These are phyloP conservation scores for Fusarium nematophilum DNA, from an alignment of 2,329 filamentous ascomycete species.

Conservation along the genomic window DNA sequence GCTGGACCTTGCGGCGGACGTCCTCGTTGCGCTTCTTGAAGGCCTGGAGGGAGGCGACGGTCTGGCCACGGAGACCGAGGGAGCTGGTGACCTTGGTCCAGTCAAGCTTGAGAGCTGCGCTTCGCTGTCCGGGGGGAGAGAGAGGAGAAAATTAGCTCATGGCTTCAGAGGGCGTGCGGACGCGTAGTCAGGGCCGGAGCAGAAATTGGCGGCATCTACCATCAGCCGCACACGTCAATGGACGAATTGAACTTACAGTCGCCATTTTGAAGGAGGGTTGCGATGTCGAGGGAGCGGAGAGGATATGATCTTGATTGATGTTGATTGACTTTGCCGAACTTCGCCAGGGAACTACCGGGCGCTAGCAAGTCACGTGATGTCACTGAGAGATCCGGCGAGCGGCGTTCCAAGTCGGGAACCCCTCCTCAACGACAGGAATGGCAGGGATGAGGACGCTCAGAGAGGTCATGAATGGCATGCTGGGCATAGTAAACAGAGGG, in stretches of 20 bases:
- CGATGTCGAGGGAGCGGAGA: slow-evolving; percentile 60
- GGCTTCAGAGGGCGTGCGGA: slow-evolving; percentile 32
- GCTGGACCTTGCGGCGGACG: slow-evolving; percentile 90
- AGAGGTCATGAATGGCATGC: too few species aligned
- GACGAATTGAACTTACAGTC: slow-evolving; percentile 67
- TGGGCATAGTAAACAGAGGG: too few species aligned
- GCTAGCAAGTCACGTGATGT: slow-evolving; percentile 49
- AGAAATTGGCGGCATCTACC: slow-evolving; percentile 28
- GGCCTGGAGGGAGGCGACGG: slow-evolving; percentile 86
- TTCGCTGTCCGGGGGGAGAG: slow-evolving; percentile 73
- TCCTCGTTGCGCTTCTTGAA: slow-evolving; percentile 99
- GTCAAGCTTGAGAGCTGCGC: slow-evolving; percentile 99
- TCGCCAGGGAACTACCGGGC: slow-evolving; percentile 48
- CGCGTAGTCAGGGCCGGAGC: slow-evolving; percentile 20
- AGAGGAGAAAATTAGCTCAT: slow-evolving; percentile 67
- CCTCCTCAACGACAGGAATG: slow-evolving; percentile 39
- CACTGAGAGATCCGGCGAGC: slow-evolving; percentile 20
- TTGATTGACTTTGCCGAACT: slow-evolving; percentile 60
- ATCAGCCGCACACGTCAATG: slow-evolving; percentile 44
- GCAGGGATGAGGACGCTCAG: neutral
- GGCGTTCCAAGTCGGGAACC: slow-evolving; percentile 33
- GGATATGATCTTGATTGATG: slow-evolving; percentile 58
- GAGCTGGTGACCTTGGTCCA: slow-evolving; percentile 95
- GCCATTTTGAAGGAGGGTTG: slow-evolving; percentile 71
- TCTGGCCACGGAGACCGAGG: slow-evolving; percentile 96